These are phyloP conservation scores for Seiridium cupressi DNA, from an alignment of 2,329 filamentous ascomycete genomes.

Conservation along the genomic window DNA sequence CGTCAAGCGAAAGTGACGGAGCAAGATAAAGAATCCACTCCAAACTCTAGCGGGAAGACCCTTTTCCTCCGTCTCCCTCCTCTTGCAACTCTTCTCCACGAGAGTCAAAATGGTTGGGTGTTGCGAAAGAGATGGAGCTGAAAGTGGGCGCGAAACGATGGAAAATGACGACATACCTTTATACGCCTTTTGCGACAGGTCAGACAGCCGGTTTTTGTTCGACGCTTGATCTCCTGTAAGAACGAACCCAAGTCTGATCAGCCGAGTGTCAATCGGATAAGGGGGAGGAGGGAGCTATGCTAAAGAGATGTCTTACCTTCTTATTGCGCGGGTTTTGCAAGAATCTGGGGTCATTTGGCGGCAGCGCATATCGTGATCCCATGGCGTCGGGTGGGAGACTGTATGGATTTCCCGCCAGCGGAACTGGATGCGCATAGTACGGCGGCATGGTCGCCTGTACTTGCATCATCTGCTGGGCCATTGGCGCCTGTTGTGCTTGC, in stretches of 20 bases:
- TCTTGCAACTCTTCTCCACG: neutral
- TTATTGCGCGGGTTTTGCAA: slow-evolving; percentile 51
- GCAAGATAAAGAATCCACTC: slow-evolving; percentile 18
- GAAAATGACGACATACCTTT: slow-evolving; percentile 48
- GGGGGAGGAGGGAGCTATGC: too few relatives aligned
- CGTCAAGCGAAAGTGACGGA: slow-evolving; percentile 25
- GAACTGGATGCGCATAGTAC: slow-evolving; percentile 42
- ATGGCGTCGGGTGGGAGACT: slow-evolving; percentile 41
- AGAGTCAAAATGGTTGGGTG: neutral
- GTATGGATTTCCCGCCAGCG: slow-evolving; percentile 35
- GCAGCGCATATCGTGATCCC: slow-evolving; percentile 43
- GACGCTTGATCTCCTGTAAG: slow-evolving; percentile 58
- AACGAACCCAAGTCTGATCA: slow-evolving; percentile 5
- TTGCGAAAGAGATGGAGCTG: neutral
- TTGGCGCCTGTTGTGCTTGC: slow-evolving; percentile 23
- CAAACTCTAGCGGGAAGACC: slow-evolving; percentile 40
- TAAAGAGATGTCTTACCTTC: slow-evolving; percentile 43
- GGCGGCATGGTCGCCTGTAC: slow-evolving; percentile 34
- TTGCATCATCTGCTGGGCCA: slow-evolving; percentile 32
- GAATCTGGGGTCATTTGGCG: slow-evolving; percentile 46
- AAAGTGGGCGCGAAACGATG: slow-evolving; percentile 9
- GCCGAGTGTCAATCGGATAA: too few relatives aligned
- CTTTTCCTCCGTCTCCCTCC: neutral
- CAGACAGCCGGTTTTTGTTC: slow-evolving; percentile 62
- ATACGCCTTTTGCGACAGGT: slow-evolving; percentile 62